Conservation (phyloP, 345 rosid species). For the Euphorbia tirucalli region DNA sequence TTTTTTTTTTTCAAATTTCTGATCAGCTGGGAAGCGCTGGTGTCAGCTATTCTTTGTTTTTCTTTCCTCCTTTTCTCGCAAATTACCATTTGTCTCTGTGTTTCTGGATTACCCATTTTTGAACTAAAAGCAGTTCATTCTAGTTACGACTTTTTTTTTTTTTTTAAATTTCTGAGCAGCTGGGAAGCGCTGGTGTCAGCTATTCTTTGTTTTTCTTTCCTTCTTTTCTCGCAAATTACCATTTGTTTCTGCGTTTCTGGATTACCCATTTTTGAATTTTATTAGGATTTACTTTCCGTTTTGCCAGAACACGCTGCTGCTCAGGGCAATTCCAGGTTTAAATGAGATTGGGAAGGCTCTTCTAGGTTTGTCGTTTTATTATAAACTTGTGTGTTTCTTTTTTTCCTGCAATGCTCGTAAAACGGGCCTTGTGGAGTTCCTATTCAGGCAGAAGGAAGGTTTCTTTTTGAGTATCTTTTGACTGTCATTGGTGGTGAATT, state of each 20-base stretch:
- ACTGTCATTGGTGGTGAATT: neutral
- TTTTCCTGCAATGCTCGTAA: neutral
- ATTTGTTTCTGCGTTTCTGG: neutral
- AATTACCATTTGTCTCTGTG: too few relatives aligned
- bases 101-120: too few relatives aligned
- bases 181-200: too few relatives aligned
- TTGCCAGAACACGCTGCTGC: conserved; percentile 72
- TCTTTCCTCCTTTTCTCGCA: too few relatives aligned
- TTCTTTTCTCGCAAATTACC: neutral
- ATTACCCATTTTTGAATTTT: neutral
- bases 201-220: too few relatives aligned
- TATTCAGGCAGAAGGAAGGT: conserved; percentile 1
- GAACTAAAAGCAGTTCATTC: too few relatives aligned
- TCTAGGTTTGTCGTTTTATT: conserved; percentile 44
- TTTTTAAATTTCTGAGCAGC: too few relatives aligned
- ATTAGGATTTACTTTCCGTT: neutral
- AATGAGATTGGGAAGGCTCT: conserved; percentile 74
- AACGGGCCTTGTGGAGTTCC: neutral
- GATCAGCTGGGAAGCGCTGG: too few relatives aligned
- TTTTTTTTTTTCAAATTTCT: too few relatives aligned
- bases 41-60: too few relatives aligned
- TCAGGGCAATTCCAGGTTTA: conserved; percentile 89
- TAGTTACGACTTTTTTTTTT: too few relatives aligned
- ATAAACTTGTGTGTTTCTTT: neutral
- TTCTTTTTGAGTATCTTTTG: neutral